phyloP scores from a whole-genome alignment of 2,329 filamentous ascomycete genomes.

The Hypoxylon sp. region DNA sequence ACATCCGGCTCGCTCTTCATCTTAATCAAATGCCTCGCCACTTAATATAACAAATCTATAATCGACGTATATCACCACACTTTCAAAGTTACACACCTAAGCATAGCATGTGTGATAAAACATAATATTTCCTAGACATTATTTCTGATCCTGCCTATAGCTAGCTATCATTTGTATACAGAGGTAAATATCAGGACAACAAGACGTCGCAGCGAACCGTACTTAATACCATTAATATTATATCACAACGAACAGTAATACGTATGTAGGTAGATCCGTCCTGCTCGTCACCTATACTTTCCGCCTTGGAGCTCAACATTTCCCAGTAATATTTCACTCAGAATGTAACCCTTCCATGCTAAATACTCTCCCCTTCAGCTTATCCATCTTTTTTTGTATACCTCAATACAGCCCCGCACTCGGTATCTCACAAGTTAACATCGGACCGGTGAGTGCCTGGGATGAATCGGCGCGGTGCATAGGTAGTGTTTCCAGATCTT shows the following conservation, averaged over 20 bases:
- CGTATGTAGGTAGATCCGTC: neutral
- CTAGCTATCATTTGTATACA: neutral
- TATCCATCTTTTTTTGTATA: neutral
- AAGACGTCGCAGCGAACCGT: neutral
- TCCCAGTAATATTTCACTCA: too few species aligned
- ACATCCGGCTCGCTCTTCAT: neutral
- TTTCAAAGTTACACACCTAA: neutral
- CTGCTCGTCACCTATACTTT: too few species aligned
- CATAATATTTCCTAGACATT: neutral
- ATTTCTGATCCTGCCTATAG: neutral
- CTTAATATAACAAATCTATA: neutral
- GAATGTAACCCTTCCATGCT: neutral
- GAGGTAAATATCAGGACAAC: neutral
- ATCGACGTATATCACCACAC: neutral
- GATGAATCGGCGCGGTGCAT: neutral
- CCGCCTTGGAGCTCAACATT: too few species aligned
- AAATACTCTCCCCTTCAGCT: neutral
- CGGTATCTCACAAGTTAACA: neutral
- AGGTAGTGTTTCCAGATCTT: neutral
- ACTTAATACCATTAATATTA: too few species aligned
- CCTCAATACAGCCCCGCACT: neutral
- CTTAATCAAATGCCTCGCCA: neutral
- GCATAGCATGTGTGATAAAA: neutral
- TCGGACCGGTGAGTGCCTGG: neutral
- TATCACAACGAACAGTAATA: neutral